These are phyloP conservation scores for Phoma sp. DNA, from an alignment of 2,329 filamentous ascomycete genomes.

Conservation along the genomic window DNA sequence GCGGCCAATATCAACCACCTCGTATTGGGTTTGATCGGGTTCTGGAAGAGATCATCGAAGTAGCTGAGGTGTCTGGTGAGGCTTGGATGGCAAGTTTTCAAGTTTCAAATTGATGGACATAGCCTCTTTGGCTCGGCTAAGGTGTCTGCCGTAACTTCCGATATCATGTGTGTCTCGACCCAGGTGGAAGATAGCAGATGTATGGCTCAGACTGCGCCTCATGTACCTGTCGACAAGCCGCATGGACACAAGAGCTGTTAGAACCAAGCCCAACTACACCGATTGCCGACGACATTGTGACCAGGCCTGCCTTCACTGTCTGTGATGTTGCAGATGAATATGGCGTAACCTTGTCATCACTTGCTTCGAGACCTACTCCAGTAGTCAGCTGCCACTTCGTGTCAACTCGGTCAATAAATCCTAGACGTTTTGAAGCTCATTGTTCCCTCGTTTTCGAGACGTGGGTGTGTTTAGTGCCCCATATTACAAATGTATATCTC, in stretches of 20 bases:
- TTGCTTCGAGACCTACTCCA: neutral
- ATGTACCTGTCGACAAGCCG: neutral
- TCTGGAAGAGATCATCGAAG: slow-evolving; percentile 14
- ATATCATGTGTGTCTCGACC: slow-evolving; percentile 15
- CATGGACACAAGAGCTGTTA: slow-evolving; percentile 1
- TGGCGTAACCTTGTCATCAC: neutral
- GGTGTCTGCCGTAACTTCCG: neutral
- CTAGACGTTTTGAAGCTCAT: neutral
- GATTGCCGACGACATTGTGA: neutral
- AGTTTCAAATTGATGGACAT: slow-evolving; percentile 6
- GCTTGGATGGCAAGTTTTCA: slow-evolving; percentile 9
- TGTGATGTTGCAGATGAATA: neutral
- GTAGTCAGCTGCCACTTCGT: neutral
- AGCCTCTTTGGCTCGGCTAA: slow-evolving; percentile 24
- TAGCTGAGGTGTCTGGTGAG: slow-evolving; percentile 19
- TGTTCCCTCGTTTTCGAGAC: neutral
- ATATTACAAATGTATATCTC: slow-evolving; percentile 2
- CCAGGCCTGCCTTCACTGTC: neutral
- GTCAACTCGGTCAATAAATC: neutral
- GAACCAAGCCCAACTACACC: slow-evolving; percentile 4
- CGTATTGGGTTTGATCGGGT: slow-evolving; percentile 11
- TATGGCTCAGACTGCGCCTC: slow-evolving; percentile 16
- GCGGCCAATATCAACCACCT: slow-evolving; percentile 18
- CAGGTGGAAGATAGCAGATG: neutral
- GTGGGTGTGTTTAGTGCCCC: neutral